Base-by-base conservation (phyloP, 805 yeast genomes). In the Dipodascus albidus region DNA sequence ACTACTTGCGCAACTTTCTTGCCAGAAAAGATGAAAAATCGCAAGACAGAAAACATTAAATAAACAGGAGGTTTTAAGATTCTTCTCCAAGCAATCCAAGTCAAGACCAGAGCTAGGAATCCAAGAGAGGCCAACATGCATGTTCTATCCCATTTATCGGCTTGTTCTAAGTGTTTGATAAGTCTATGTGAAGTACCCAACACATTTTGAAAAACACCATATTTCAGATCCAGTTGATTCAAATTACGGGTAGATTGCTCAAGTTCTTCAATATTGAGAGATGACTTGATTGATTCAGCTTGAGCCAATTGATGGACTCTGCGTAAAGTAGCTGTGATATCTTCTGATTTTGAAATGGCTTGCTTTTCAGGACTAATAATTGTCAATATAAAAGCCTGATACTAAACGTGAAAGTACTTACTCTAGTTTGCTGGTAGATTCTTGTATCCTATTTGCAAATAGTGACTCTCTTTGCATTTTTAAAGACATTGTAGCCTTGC, bases 51-150 rank as follows among this genome's bases (percentile, higher is more conserved):
- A 17, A 69, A 24, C 23, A 67, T 38, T 4, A 69, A 49, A 59
- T 60, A 61, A 11, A 65, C 47, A 1, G 76, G 76, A 3, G 66
- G 65, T 56, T 61, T 61, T 17, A 71, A 53, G 11, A 71, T 61
- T 1, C 75, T 60, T 47, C 74, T 56, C 65, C 70, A 72, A 2
- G 71, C 50, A 27, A 72, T 62, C 69, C 72, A 72, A 4, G 54
- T 35, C 42, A 72, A 52, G 9, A 67, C 72, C 1, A 60, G 53
- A 1, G 63, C 70, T 49, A 72, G 57, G 52, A 72, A 69, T n/a
- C 67, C 64, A 54, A 72, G 54, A 9, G 72, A 58, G 17, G 63
- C 62, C 47, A 64, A 60, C 74, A 72, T 71, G 42, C 59, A 55
- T 3, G 65, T 55, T 2, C 74, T 57, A 52, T 72, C 75, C 66